Evolutionary conservation across 179 eudicot genomes (phyloP), one percentile per base, ranked within the genome.

Genomic region (Drosera spatulata): DNA sequence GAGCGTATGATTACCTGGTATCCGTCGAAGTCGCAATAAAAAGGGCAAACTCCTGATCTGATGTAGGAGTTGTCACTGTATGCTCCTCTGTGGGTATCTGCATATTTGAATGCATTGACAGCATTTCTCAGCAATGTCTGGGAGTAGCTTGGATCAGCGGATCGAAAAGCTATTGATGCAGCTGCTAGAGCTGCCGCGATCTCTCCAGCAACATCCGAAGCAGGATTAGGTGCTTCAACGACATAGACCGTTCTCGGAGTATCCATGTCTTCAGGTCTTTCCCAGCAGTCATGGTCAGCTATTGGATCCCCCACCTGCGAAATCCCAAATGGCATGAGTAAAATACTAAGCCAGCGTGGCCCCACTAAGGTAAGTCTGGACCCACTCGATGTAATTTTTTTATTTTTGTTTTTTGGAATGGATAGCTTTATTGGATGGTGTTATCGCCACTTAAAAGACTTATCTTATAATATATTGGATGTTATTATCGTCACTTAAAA

Each of bases 151-250:
- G 80, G 81, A 63, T 91, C 98, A 3, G 73, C 76, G 10, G 87
- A 68, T 4, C 84, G 81, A 62, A 91, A 88, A 4, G 88, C 97
- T 58, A 88, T 79, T 7, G 98, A 88, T 1, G 98, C 69, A 39
- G 98, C 96, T 3, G 98, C 96, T 15, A 91, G 56, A n/a, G 98
- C 98, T 0, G 98, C 98, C 0, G 97, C 96, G 0, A 95, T 88
- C 75, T 91, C 98, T 0, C 95, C 96, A 0, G 98, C 98, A 0
- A 91, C 96, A 41, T 88, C 98, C 4, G 98, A 91, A 39, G 98
- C 96, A 2, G 96, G 61, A 62, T 82, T 85, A 6, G 98, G 95
- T 9, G 96, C 91, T 3, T 85, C 79, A 69, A 95, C 33, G 33
- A 22, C 33, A 22, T 22, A 22, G 33, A 22, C 33, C 33, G 33